These are phyloP conservation scores for Aschersonia sp. DNA, from an alignment of 2,329 filamentous ascomycete species.

Conservation along the genomic window DNA sequence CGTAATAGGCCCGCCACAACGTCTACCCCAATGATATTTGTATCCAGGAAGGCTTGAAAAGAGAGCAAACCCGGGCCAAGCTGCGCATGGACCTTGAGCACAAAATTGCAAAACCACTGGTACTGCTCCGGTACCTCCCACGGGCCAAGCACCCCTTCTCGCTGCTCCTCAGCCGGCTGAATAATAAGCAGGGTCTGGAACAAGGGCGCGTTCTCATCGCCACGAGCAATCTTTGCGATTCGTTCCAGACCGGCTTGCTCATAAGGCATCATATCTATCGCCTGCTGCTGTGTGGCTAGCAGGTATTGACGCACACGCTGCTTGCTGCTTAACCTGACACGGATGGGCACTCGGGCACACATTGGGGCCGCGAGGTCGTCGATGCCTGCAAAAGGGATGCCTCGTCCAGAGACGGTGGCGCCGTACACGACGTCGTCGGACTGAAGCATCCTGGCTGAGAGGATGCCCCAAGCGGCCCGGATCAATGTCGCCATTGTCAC, in stretches of 20 bases:
- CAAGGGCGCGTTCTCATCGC: not conserved
- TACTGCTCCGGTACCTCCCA: not conserved
- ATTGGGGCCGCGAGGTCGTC: conserved; percentile 13
- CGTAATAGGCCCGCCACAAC: not conserved
- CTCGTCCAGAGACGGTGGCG: conserved; percentile 25
- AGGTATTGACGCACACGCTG: conserved; percentile 5
- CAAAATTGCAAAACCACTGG: not conserved
- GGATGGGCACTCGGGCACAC: conserved; percentile 27
- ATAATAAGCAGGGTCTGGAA: not conserved
- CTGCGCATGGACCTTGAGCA: not conserved
- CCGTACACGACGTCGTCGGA: conserved; percentile 25
- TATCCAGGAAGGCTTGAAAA: not conserved
- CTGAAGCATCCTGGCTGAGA: conserved; percentile 32
- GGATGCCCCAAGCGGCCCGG: conserved; percentile 30
- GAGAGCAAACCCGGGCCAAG: not conserved
- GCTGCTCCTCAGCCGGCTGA: not conserved
- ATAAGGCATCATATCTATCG: conserved; percentile 6
- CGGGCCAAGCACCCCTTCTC: not conserved
- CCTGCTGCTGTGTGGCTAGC: conserved; percentile 4
- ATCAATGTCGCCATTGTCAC: conserved; percentile 5
- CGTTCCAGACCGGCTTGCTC: conserved; percentile 9
- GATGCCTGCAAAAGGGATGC: conserved; percentile 7
- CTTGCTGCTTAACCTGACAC: conserved; percentile 17
- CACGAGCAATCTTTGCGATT: conserved; percentile 6
- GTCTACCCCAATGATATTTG: not conserved